Evolutionary conservation across 2,329 filamentous ascomycete species (phyloP), one percentile per base, ranked within the genome.

Genomic region (Helminthosporium solani): DNA sequence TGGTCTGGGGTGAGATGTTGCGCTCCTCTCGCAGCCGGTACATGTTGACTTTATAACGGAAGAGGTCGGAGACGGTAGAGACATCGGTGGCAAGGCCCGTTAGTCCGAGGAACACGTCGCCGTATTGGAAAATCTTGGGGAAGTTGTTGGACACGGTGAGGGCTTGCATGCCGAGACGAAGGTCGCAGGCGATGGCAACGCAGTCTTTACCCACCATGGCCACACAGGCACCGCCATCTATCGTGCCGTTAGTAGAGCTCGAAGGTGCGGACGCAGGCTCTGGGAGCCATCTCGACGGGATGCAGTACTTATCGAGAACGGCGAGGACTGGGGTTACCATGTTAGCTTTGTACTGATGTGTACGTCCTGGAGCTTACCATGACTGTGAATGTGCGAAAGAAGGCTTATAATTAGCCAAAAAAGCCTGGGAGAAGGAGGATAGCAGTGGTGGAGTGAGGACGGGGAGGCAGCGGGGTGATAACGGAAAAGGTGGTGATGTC

Each of bases 31-130:
- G 89, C 67, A 99, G 84, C 57, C 94, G 88, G 83, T 99, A 99
- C 88, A 99, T 95, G 83, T 99, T 99, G 73, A 95, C 90, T 82
- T 99, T 99, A 85, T 96, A 97, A 69, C 94, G 90, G 83, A 99
- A 95, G 60, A 97, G 86, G 76, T 99, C 92, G 64, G 86, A 88
- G 60, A 99, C 92, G 61, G 92, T 97, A 56, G 83, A 83, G 56
- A 99, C 90, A 72, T 99, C 94, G 62, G 94, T 99, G 51, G 94
- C 94, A 41, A 99, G 88, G 45, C 94, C 94, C 3, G 94, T 97
- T 51, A 99, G 85, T 46, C 94, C 94, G 28, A 99, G 87, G 75
- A 95, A 96, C 64, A 94, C 89, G 68, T 92, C 89, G 58, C 90
- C 90, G 81, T 95, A 97, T 74, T 87, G 85, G 84, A 97, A 97